phyloP scores from a whole-genome alignment of 2,329 filamentous ascomycete species.

The Lasiodiplodia sp. region DNA sequence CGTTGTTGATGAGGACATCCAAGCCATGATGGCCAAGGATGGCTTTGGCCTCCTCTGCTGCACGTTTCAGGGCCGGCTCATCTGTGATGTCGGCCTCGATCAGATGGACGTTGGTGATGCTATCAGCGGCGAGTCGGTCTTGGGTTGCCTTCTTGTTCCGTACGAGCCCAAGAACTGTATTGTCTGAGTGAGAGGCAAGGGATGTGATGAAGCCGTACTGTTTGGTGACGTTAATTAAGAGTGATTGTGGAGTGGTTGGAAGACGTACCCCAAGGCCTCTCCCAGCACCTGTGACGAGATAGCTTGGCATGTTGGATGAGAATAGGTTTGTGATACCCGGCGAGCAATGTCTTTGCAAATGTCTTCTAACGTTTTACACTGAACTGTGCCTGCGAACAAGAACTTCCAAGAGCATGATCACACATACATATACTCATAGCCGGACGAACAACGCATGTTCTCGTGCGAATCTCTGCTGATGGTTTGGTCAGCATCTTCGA shows the following conservation, averaged over 20 bases:
- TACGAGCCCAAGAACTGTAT: slow-evolving; percentile 38
- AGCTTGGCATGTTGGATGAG: slow-evolving; percentile 36
- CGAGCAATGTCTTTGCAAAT: neutral
- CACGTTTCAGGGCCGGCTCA: slow-evolving; percentile 36
- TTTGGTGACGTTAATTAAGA: neutral
- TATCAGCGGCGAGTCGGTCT: slow-evolving; percentile 52
- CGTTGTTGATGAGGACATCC: slow-evolving; percentile 64
- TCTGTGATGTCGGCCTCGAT: slow-evolving; percentile 37
- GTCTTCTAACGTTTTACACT: neutral
- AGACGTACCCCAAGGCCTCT: slow-evolving; percentile 41
- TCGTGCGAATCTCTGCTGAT: neutral
- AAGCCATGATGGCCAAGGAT: slow-evolving; percentile 40
- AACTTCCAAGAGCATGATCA: neutral
- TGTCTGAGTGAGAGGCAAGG: slow-evolving; percentile 39
- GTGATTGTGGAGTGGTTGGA: slow-evolving; percentile 38
- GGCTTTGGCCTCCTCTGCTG: slow-evolving; percentile 34
- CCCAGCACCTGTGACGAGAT: slow-evolving; percentile 41
- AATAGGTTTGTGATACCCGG: neutral
- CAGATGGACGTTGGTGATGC: slow-evolving; percentile 41
- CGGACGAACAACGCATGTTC: neutral
- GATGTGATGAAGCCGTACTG: neutral
- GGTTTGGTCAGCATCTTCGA: neutral
- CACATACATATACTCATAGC: neutral
- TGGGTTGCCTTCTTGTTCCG: slow-evolving; percentile 54
- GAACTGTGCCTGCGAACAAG: neutral